Evolutionary conservation across 2,329 filamentous ascomycete genomes (phyloP), one percentile per base, ranked within the genome.

Genomic region (Paracoccidioides lutzii): DNA sequence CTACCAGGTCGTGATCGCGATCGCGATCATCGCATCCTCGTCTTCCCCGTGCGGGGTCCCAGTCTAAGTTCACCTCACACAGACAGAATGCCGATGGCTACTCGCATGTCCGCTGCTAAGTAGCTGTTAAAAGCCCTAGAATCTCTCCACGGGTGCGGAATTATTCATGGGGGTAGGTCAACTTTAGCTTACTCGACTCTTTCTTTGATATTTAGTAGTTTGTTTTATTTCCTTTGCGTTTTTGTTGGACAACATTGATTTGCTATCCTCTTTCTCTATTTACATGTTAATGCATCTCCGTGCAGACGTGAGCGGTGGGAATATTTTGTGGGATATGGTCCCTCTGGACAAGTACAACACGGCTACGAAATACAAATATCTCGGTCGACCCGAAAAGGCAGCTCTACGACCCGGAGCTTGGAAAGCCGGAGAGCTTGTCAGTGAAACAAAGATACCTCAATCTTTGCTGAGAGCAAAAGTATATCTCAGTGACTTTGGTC

Each of bases 21-120:
- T 15, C 42, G 54, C 44, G 15, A 59, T 41, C 58, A 64, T 56
- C 59, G 58, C 33, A 59, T 54, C 30, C 52, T 54, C 8, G 52
- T 54, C 3, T 37, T 54, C 46, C 52, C 52, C 33, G 46, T 33
- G 42, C 41, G 15, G 22, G 52, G 52, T 8, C 14, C 43, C 14
- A 46, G 41, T 40, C 52, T 54, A 35, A 22, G 46, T 5, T 45
- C 14, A 37, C 42, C 28, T 54, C 9, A 37, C 12, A n/a, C 12
- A 45, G 14, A 35, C 15, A 46, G 37, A 42, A 54, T 45, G 42
- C 40, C 52, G 5, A 54, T 54, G 41, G n/a, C 30, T 37, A 46
- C 28, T 46, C 52, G 52, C 14, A 54, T 54, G 52, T 54, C 52
- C 10, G 52, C 52, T 54, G 52, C 52, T n/a, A 45, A 30, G 15